Evolutionary conservation across 2,329 filamentous ascomycete genomes (phyloP), one percentile per base, ranked within the genome.

Genomic region (Daldinia sp.): DNA sequence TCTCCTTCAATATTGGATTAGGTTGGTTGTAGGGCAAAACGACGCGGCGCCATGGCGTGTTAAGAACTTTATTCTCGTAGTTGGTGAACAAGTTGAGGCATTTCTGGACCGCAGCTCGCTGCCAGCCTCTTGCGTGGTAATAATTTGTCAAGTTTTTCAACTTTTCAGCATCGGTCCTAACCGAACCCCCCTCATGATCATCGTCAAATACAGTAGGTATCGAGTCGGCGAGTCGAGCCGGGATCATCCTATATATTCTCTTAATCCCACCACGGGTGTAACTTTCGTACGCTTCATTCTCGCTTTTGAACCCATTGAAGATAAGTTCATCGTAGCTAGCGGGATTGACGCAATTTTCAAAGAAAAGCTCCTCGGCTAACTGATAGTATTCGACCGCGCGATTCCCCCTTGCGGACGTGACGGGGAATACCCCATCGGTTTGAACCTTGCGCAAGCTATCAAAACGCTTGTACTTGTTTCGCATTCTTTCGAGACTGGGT

Each of bases 101-200:
- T 27, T 77, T 76, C 66, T 83, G 80, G 19, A 84, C 71, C 15
- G 77, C 81, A 6, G 81, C 82, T 43, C 82, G 78, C 39, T 78
- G 76, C 55, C 75, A 76, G 1, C 81, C 82, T 9, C 80, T 79
- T 52, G 79, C 76, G 2, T 51, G 17, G 23, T 68, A 69, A 47
- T 67, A 71, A 21, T 58, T 63, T 49, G 52, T 63, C 19, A 51
- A 17, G 9, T 48, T 50, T 17, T 52, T 48, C 29, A 53, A 43
- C 30, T 23, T 35, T n/a, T 6, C 37, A 19, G 51, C 19, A 8
- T 32, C 23, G 19, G n/a, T 35, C 3, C 21, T 9, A 47, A 13
- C 4, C 19, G 21, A n/a, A 13, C 5, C 27, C 10, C 15, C 23
- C n/a, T 37, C 3, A 9, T n/a, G 23, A 19, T 53, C 27, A 2